Conservation (phyloP, 805 yeast genomes). For the Ogataea methanolica region DNA sequence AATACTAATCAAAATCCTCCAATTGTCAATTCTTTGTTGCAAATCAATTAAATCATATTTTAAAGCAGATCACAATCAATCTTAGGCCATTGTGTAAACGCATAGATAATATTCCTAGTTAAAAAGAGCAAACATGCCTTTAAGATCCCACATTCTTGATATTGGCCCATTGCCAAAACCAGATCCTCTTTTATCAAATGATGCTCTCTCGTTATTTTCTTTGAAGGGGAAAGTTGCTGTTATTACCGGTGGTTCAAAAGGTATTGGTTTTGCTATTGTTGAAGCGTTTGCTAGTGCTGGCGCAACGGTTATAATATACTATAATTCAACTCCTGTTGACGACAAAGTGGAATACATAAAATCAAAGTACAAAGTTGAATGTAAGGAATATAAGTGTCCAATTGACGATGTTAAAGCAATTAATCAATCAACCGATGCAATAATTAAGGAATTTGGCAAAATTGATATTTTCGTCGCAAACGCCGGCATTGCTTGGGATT, state of each 20-base stretch:
- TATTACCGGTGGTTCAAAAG: conserved; percentile 79
- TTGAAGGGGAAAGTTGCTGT: conserved; percentile 83
- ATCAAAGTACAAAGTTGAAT: conserved; percentile 53
- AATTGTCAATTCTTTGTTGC: too few relatives aligned
- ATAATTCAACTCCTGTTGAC: conserved; percentile 58
- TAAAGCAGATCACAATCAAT: too few relatives aligned
- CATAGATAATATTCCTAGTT: too few relatives aligned
- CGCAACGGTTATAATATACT: conserved; percentile 74
- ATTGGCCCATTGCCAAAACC: conserved; percentile 44
- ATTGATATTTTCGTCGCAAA: conserved; percentile 84
- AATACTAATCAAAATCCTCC: too few relatives aligned
- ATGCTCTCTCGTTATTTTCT: conserved; percentile 64
- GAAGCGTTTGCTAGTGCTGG: conserved; percentile 85
- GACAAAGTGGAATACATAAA: conserved; percentile 55
- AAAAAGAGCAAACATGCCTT: too few relatives aligned
- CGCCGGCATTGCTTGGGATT: conserved; percentile 83
- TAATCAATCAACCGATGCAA: conserved; percentile 42
- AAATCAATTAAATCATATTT: too few relatives aligned
- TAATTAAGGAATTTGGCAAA: conserved; percentile 66
- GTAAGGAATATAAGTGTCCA: conserved; percentile 61
- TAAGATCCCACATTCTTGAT: conserved; percentile 10
- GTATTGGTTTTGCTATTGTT: conserved; percentile 79
- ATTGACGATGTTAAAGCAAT: conserved; percentile 48
- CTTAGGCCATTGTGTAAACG: too few relatives aligned
- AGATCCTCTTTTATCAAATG: conserved; percentile 45